Evolutionary conservation across 495 filamentous ascomycete species (phyloP).

Genomic region (Penicillium herquei): DNA sequence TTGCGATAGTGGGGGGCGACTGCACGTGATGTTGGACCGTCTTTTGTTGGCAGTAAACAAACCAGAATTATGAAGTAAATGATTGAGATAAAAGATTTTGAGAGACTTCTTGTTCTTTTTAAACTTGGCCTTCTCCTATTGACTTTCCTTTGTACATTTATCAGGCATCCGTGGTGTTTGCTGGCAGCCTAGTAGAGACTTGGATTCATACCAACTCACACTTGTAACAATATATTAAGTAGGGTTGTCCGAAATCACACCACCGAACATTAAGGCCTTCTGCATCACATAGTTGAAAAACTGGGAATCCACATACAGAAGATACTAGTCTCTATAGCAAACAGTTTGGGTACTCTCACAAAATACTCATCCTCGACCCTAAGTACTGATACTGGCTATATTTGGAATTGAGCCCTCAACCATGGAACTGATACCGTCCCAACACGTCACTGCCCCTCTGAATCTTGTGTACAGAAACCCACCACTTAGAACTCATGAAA

Average conservation of each 20-base stretch:
- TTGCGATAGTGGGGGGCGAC: conserved; percentile 32
- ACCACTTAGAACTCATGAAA: neutral
- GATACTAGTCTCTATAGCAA: neutral
- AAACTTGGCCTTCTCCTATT: neutral
- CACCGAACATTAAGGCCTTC: neutral
- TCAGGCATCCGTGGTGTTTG: conserved; percentile 9
- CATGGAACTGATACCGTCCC: conserved; percentile 10
- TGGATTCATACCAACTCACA: neutral
- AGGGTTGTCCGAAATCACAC: conserved; percentile 12
- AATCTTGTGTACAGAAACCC: neutral
- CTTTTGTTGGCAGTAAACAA: conserved; percentile 19
- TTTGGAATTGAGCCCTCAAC: conserved; percentile 10
- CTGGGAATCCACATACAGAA: conserved; percentile 1
- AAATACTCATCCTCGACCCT: neutral
- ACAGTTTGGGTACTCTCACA: neutral
- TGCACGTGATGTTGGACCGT: conserved; percentile 34
- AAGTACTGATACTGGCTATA: conserved; percentile 3
- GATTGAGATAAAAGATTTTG: neutral
- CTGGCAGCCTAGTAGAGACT: conserved; percentile 12
- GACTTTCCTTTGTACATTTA: neutral
- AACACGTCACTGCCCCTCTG: conserved; percentile 12
- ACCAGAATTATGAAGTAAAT: neutral
- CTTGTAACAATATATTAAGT: neutral
- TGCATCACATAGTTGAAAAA: conserved; percentile 5
- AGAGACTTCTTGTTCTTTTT: neutral